phyloP scores from a whole-genome alignment of 352 stramenopile species.

The Pythium aphanidermatum region DNA sequence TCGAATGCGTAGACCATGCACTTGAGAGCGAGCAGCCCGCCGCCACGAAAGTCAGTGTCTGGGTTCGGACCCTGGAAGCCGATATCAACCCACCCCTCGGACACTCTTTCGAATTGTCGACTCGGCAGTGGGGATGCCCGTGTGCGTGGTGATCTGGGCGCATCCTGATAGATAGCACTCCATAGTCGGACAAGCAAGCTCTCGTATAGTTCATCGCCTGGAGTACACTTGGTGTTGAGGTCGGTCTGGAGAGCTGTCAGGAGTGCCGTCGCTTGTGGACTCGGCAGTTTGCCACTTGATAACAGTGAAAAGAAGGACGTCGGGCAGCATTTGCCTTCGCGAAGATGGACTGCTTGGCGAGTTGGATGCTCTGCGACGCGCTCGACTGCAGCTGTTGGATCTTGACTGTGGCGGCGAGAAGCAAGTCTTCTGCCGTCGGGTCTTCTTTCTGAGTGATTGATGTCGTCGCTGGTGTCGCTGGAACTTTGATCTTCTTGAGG shows the following conservation, averaged over 20 bases:
- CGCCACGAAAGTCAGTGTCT: slow-evolving; percentile 79
- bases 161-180: slow-evolving; percentile 45
- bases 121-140: neutral
- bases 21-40: slow-evolving; percentile 74
- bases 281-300: slow-evolving; percentile 17
- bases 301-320: neutral
- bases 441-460: slow-evolving; percentile 54
- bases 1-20: slow-evolving; percentile 82
- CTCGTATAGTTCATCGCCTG: slow-evolving; percentile 62
- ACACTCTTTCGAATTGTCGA: slow-evolving; percentile 32
- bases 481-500: slow-evolving; percentile 38
- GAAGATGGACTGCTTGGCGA: slow-evolving; percentile 31
- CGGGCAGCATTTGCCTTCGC: slow-evolving; percentile 15
- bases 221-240: slow-evolving; percentile 53
- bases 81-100: slow-evolving; percentile 62
- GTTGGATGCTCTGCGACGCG: slow-evolving; percentile 27
- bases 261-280: slow-evolving; percentile 29
- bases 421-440: slow-evolving; percentile 54
- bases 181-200: slow-evolving; percentile 52
- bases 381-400: slow-evolving; percentile 42
- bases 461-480: slow-evolving; percentile 33
- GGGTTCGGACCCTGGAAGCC: slow-evolving; percentile 76
- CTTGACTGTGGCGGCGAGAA: slow-evolving; percentile 41
- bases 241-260: slow-evolving; percentile 52
- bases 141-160: slow-evolving; percentile 9